A percentile compares a stretch with the other conserved stretches of the same genome.
Conservation (phyloP, 805 yeast species). For the Dipodascus albidus region DNA sequence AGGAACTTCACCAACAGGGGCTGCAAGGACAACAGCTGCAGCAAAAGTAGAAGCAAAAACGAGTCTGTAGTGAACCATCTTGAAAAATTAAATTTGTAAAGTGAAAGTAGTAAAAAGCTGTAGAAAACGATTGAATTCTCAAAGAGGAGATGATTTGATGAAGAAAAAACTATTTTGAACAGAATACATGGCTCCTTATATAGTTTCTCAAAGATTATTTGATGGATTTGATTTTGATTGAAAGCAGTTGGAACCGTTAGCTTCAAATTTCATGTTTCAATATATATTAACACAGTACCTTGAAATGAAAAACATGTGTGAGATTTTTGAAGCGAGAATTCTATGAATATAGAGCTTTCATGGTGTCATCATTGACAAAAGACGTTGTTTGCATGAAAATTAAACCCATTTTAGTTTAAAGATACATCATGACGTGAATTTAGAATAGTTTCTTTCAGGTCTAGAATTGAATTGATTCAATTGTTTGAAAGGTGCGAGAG, state of each 20-base stretch:
- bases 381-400: too few relatives aligned
- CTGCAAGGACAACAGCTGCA: background rate
- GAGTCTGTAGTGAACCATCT: background rate
- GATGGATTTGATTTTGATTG: too few relatives aligned
- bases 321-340: too few relatives aligned
- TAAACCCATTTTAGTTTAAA: too few relatives aligned
- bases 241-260: background rate
- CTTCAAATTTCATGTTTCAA: too few relatives aligned
- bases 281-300: background rate
- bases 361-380: too few relatives aligned
- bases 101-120: background rate
- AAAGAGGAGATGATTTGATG: background rate
- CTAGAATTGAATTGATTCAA: too few relatives aligned
- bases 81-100: background rate
- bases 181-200: background rate
- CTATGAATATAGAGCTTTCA: background rate
- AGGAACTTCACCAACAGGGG: background rate
- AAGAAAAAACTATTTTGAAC: background rate
- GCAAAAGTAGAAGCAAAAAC: background rate
- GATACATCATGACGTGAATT: too few relatives aligned
- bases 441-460: background rate
- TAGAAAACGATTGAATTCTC: background rate
- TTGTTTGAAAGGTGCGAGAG: too few relatives aligned
- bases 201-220: too few relatives aligned
- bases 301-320: background rate